phyloP scores from a whole-genome alignment of 495 filamentous ascomycete genomes.

The Penicillium longicatenatum region DNA sequence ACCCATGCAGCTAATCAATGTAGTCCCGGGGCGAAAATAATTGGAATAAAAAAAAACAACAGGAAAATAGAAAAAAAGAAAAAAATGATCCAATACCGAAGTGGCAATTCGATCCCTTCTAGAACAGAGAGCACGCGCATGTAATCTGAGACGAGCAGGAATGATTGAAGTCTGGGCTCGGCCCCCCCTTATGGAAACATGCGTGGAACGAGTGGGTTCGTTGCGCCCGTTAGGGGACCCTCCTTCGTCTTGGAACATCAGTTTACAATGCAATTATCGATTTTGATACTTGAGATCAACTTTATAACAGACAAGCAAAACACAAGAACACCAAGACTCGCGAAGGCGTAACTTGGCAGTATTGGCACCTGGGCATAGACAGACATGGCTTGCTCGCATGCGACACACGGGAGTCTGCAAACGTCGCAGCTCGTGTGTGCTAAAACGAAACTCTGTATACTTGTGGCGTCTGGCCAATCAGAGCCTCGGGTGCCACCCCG shows the following conservation, averaged over 20 bases:
- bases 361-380: background rate
- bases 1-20: background rate
- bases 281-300: background rate
- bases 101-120: constrained; percentile 1
- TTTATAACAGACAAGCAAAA: background rate
- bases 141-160: background rate
- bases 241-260: background rate
- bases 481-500: background rate
- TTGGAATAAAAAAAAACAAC: background rate
- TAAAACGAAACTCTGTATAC: no score
- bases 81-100: background rate
- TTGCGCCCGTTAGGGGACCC: background rate
- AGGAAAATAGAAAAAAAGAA: background rate
- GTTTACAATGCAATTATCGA: background rate
- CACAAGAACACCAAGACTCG: constrained; percentile 2
- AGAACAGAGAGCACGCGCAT: constrained; percentile 8
- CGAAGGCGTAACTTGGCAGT: background rate
- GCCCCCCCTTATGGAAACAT: no score
- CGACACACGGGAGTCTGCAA: background rate
- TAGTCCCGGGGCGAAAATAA: background rate
- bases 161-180: background rate
- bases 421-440: no score
- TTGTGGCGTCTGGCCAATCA: background rate
- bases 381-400: background rate
- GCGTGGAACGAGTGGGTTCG: background rate